These are phyloP conservation scores for Lepidium didymum DNA, from an alignment of 345 rosid genomes.

Conservation along the genomic window DNA sequence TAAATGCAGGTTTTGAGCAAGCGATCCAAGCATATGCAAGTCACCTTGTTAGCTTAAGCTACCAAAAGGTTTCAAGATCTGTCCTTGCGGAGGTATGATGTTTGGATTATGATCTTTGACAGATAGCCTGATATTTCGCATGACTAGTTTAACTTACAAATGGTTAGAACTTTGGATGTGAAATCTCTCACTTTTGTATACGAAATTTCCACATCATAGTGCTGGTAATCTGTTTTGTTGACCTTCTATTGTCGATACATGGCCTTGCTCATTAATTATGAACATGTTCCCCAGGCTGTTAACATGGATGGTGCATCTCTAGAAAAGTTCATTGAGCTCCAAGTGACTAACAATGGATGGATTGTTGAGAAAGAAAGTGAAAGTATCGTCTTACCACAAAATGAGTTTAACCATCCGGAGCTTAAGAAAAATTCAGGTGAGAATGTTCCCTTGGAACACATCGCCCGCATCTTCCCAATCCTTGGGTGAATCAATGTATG, in stretches of 20 bases:
- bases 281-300: constrained; percentile 47
- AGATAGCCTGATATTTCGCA: not conserved
- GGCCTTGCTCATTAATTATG: not conserved
- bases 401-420: constrained; percentile 81
- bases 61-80: constrained; percentile 82
- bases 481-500: constrained; percentile 45
- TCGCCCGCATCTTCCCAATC: constrained; percentile 85
- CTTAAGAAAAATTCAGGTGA: constrained; percentile 69
- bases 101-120: not conserved
- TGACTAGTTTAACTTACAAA: not conserved
- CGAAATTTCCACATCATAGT: not conserved
- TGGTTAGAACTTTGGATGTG: not conserved
- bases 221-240: not conserved
- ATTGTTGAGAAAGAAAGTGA: constrained; percentile 64
- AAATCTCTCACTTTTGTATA: not conserved
- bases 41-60: constrained; percentile 86
- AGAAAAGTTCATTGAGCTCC: constrained; percentile 86
- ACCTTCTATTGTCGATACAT: not conserved
- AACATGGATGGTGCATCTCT: constrained; percentile 72
- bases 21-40: constrained; percentile 77
- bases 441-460: constrained; percentile 68
- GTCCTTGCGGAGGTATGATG: constrained; percentile 86
- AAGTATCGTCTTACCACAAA: constrained; percentile 49
- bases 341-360: constrained; percentile 62
- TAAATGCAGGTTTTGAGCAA: constrained; percentile 86